A percentile compares a stretch with the other conserved stretches of the same genome.
Conservation (phyloP, 176 grass and related monocot genomes). For the Cymbopogon citratus region DNA sequence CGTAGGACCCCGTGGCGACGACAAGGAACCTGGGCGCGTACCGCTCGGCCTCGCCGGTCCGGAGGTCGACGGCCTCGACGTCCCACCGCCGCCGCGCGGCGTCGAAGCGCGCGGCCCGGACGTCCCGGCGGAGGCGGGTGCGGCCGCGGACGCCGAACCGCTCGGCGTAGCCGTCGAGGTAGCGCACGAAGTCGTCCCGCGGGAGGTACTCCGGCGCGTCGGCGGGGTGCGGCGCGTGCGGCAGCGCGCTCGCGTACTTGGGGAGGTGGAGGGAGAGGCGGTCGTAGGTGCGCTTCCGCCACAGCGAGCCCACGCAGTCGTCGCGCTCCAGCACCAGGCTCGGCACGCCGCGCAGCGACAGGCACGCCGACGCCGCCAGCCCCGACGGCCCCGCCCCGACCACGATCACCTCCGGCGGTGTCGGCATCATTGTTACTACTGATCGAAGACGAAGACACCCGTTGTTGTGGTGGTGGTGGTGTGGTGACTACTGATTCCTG, state of each 20-base stretch:
- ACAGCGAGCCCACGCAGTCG: slow-evolving; percentile 62
- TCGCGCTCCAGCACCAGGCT: slow-evolving; percentile 75
- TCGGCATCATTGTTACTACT: neutral
- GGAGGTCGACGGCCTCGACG: slow-evolving; percentile 30
- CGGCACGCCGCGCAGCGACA: slow-evolving; percentile 25
- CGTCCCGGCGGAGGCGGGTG: slow-evolving; percentile 35
- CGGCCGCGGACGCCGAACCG: slow-evolving; percentile 36
- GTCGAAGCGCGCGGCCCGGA: slow-evolving; percentile 50
- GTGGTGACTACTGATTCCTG: no score
- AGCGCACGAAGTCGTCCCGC: slow-evolving; percentile 49
- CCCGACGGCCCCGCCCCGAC: slow-evolving; percentile 81
- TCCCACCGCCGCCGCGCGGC: slow-evolving; percentile 15
- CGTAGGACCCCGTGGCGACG: slow-evolving; percentile 60
- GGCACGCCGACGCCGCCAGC: slow-evolving; percentile 62
- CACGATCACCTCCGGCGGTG: slow-evolving; percentile 34
- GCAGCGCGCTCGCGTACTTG: slow-evolving; percentile 58
- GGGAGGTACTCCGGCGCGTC: slow-evolving; percentile 44
- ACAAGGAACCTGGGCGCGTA: slow-evolving; percentile 49
- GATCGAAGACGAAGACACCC: no score
- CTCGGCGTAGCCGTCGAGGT: slow-evolving; percentile 62
- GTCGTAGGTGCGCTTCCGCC: slow-evolving; percentile 68
- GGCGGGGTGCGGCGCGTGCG: slow-evolving; percentile 38
- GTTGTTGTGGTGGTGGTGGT: no score
- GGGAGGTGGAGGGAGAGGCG: slow-evolving; percentile 64
- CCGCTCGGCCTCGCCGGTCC: neutral